Conservation (phyloP, 768 basidiomycete genomes). For the Phanerochaete sordida region DNA sequence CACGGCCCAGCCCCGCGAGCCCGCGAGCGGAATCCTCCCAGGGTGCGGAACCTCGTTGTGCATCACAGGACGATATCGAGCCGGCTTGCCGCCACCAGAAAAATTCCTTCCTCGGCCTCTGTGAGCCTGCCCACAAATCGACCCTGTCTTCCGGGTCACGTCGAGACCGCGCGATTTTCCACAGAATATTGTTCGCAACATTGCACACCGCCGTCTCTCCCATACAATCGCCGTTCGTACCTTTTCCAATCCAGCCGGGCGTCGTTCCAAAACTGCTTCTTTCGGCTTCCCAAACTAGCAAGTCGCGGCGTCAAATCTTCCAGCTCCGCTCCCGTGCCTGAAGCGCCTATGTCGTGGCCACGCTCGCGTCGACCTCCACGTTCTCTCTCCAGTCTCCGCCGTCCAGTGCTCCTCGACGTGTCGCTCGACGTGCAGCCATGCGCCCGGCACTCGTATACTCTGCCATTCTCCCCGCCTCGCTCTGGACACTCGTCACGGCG, state of each 20-base stretch:
- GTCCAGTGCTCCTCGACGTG: background rate
- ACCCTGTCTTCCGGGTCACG: background rate
- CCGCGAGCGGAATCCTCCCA: background rate
- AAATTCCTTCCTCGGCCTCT: background rate
- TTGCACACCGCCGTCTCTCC: background rate
- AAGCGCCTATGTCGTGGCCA: background rate
- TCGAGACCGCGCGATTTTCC: background rate
- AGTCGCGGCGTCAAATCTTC: constrained; percentile 8
- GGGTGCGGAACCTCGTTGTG: background rate
- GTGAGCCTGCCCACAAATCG: background rate
- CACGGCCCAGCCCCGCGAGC: background rate
- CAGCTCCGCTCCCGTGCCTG: background rate
- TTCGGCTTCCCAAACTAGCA: background rate
- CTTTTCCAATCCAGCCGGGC: constrained; percentile 6
- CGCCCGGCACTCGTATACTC: constrained; percentile 15
- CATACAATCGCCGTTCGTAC: constrained; percentile 6
- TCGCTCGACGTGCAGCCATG: background rate
- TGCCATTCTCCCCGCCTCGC: constrained; percentile 32
- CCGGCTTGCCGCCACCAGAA: constrained; percentile 8
- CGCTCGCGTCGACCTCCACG: background rate
- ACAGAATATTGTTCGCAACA: background rate
- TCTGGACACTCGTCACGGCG: constrained; percentile 20
- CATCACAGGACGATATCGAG: constrained; percentile 10
- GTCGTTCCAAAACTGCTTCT: constrained; percentile 1
- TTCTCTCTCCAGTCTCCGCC: no score